These are phyloP conservation scores for Podospora didyma DNA, from an alignment of 495 filamentous ascomycete species.

Conservation along the genomic window DNA sequence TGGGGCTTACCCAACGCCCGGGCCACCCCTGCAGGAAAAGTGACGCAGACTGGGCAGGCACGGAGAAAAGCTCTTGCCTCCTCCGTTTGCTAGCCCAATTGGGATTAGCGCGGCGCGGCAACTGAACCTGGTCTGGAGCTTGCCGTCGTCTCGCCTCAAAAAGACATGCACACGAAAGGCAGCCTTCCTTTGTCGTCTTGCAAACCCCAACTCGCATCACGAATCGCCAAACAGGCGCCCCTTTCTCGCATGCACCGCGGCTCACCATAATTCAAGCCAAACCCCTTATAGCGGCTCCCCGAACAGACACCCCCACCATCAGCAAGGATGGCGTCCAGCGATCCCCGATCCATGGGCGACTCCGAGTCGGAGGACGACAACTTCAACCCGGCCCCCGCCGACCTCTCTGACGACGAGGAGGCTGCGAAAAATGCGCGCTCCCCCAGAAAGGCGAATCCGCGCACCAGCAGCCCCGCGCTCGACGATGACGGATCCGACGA, in stretches of 20 bases:
- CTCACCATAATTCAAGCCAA: not conserved
- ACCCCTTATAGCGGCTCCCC: not conserved
- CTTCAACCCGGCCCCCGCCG: slow-evolving; percentile 69
- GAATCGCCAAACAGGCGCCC: not conserved
- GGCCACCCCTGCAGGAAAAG: too few species aligned
- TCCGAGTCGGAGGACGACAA: slow-evolving; percentile 73
- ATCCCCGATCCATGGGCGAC: slow-evolving; percentile 36
- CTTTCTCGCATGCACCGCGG: not conserved
- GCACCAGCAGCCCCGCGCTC: slow-evolving; percentile 21
- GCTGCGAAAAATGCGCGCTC: not conserved
- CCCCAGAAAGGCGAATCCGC: slow-evolving; percentile 3
- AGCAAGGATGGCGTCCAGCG: slow-evolving; percentile 27
- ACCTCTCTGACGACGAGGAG: slow-evolving; percentile 63
- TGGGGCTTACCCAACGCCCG: too few species aligned
- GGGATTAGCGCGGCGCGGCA: not conserved
- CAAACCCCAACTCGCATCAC: not conserved
- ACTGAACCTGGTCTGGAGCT: slow-evolving; percentile 5
- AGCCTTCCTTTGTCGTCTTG: not conserved
- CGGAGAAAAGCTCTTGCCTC: slow-evolving; percentile 8
- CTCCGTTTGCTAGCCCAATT: not conserved
- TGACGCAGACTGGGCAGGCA: too few species aligned
- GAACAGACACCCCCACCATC: not conserved
- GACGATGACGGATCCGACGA: slow-evolving; percentile 37
- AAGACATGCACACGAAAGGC: not conserved
- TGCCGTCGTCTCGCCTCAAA: slow-evolving; percentile 10